phyloP scores from a whole-genome alignment of 2,329 filamentous ascomycete genomes.

The Exophiala oligosperma region DNA sequence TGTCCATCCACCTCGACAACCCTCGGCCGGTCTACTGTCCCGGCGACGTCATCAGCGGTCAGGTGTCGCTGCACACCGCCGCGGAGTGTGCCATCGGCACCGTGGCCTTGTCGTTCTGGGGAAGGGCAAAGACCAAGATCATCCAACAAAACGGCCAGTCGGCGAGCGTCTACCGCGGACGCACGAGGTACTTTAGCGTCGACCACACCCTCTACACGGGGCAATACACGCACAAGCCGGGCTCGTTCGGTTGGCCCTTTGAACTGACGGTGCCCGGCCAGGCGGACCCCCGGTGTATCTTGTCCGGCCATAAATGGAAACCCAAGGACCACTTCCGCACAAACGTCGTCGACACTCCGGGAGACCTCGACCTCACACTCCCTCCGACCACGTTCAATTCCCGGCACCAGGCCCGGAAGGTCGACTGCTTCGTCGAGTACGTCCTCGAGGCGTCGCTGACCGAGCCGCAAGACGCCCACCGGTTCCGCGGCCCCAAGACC shows the following conservation, averaged over 20 bases:
- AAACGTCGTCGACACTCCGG: constrained; percentile 3
- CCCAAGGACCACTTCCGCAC: constrained; percentile 20
- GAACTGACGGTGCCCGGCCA: constrained; percentile 19
- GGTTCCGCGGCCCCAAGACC: constrained; percentile 17
- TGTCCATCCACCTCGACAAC: constrained; percentile 23
- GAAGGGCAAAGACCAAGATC: constrained; percentile 24
- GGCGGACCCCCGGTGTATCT: constrained; percentile 17
- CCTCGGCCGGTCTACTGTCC: constrained; percentile 15
- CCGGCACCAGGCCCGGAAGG: constrained; percentile 15
- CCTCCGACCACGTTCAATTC: constrained; percentile 21
- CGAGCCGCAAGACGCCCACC: constrained; percentile 24
- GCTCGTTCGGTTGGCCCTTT: constrained; percentile 26
- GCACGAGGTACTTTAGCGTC: constrained; percentile 22
- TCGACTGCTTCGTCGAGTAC: constrained; percentile 26
- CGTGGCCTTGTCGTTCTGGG: constrained; percentile 23
- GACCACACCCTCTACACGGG: constrained; percentile 22
- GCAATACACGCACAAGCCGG: constrained; percentile 26
- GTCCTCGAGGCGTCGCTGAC: constrained; percentile 23
- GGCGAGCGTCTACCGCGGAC: constrained; percentile 20
- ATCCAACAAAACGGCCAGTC: constrained; percentile 23
- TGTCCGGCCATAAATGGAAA: constrained; percentile 22
- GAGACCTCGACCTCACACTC: constrained; percentile 20
- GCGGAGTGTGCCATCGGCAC: constrained; percentile 23
- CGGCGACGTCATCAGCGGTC: constrained; percentile 23
- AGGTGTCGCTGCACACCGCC: constrained; percentile 21